A percentile compares a stretch with the other conserved stretches of the same genome.
Conservation (phyloP, 768 basidiomycete species). For the Strobilomyces confusus region DNA sequence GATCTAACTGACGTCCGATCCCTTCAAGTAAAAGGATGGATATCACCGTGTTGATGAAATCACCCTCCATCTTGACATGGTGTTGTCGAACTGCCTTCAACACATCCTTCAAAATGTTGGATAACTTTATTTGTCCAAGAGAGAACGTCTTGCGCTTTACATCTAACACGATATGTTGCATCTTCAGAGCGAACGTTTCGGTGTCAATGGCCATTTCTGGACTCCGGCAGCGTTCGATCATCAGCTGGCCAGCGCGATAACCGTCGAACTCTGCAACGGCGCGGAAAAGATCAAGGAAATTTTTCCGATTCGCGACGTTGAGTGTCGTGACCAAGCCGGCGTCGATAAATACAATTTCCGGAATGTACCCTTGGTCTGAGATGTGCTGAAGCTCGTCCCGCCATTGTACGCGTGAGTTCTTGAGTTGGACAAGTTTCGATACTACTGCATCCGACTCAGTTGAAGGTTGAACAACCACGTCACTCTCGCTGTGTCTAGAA, state of each 20-base stretch:
- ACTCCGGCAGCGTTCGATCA: constrained; percentile 91
- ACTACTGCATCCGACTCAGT: constrained; percentile 61
- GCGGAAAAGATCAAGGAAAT: constrained; percentile 96
- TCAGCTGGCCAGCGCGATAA: constrained; percentile 89
- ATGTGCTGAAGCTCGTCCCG: constrained; percentile 59
- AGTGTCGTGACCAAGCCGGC: constrained; percentile 92
- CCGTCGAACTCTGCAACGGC: constrained; percentile 97
- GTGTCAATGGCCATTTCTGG: constrained; percentile 88
- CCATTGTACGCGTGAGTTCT: constrained; percentile 64
- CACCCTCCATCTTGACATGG: constrained; percentile 98
- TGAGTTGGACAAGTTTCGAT: constrained; percentile 59
- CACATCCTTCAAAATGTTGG: constrained; percentile 88
- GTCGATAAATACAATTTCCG: constrained; percentile 95
- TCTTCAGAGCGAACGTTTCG: constrained; percentile 95
- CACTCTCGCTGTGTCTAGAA: constrained; percentile 31
- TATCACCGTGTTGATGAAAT: constrained; percentile 98
- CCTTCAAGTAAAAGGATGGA: constrained; percentile 92
- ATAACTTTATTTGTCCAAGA: constrained; percentile 93
- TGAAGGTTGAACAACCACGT: constrained; percentile 24
- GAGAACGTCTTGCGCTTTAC: constrained; percentile 98
- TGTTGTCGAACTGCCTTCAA: constrained; percentile 81
- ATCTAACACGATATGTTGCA: constrained; percentile 91
- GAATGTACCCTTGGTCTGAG: constrained; percentile 71
- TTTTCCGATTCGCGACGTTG: constrained; percentile 73
- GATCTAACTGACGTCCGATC: constrained; percentile 92